phyloP scores from a whole-genome alignment of 2,329 filamentous ascomycete species.

The Trichoderma hamatum region DNA sequence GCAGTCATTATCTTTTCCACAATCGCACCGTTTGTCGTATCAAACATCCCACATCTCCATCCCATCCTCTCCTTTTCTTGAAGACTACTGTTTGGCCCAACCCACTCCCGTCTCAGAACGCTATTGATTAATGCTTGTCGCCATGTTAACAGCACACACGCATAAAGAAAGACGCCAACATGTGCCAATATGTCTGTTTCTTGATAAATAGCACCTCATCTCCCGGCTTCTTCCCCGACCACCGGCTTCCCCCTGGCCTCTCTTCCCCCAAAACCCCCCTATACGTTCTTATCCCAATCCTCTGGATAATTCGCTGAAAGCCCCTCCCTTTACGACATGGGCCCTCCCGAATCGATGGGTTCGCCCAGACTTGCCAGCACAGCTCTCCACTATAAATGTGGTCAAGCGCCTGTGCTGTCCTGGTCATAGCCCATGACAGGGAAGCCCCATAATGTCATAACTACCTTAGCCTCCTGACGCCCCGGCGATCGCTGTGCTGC shows the following conservation, averaged over 20 bases:
- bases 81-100: not conserved
- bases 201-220: not conserved
- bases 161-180: not conserved
- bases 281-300: not conserved
- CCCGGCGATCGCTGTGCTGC: constrained; percentile 8
- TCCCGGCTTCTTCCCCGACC: constrained; percentile 23
- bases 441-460: constrained; percentile 13
- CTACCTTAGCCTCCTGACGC: constrained; percentile 13
- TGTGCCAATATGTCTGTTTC: not conserved
- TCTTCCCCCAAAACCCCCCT: not conserved
- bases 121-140: not conserved
- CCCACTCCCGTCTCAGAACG: not conserved
- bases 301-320: not conserved
- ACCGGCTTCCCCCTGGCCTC: constrained; percentile 7
- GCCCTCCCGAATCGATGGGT: constrained; percentile 7
- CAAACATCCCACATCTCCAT: not conserved
- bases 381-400: constrained; percentile 19
- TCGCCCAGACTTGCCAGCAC: constrained; percentile 19
- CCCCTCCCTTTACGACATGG: constrained; percentile 15
- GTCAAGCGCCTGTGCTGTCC: constrained; percentile 7
- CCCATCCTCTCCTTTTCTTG: not conserved
- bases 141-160: not conserved
- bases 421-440: not conserved
- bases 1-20: not conserved
- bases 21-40: not conserved